A percentile compares a stretch with the other conserved stretches of the same genome.
These are phyloP conservation scores for Metschnikowia lochheadii DNA, from an alignment of 805 yeast genomes.

Conservation along the genomic window DNA sequence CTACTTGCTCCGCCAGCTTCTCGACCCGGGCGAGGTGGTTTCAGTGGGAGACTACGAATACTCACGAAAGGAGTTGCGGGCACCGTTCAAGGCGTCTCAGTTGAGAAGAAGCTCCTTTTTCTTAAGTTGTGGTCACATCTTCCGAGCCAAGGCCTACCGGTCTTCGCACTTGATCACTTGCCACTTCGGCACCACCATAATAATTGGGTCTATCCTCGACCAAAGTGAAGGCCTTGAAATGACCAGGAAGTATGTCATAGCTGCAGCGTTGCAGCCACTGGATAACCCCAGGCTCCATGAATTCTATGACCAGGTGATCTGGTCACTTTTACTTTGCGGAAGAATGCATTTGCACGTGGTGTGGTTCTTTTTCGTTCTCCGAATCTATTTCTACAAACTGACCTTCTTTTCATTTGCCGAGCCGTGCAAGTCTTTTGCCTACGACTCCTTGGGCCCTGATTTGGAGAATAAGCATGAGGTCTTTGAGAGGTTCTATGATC, in stretches of 20 bases:
- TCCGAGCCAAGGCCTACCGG: slow-evolving; percentile 6
- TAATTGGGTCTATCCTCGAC: neutral
- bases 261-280: slow-evolving; percentile 13
- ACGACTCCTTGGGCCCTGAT: slow-evolving; percentile 2
- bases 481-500: slow-evolving; percentile 4
- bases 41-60: slow-evolving; percentile 4
- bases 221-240: slow-evolving; percentile 8
- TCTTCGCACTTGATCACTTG: neutral
- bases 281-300: slow-evolving; percentile 11
- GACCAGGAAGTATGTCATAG: slow-evolving; percentile 12
- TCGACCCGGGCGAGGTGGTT: slow-evolving; percentile 4
- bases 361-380: slow-evolving; percentile 8
- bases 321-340: slow-evolving; percentile 15
- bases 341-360: slow-evolving; percentile 8
- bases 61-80: neutral
- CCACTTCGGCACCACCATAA: neutral
- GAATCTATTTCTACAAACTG: slow-evolving; percentile 6
- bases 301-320: slow-evolving; percentile 15
- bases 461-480: slow-evolving; percentile 2
- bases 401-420: slow-evolving; percentile 5
- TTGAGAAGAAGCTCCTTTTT: slow-evolving; percentile 11
- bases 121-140: slow-evolving; percentile 11
- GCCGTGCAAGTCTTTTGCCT: slow-evolving; percentile 1
- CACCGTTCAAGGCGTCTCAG: slow-evolving; percentile 3
- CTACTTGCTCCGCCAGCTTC: slow-evolving; percentile 7